Evolutionary conservation across 208 protist genomes (phyloP), one percentile per base, ranked within the genome.

Genomic region (Trypanosoma lewisi): DNA sequence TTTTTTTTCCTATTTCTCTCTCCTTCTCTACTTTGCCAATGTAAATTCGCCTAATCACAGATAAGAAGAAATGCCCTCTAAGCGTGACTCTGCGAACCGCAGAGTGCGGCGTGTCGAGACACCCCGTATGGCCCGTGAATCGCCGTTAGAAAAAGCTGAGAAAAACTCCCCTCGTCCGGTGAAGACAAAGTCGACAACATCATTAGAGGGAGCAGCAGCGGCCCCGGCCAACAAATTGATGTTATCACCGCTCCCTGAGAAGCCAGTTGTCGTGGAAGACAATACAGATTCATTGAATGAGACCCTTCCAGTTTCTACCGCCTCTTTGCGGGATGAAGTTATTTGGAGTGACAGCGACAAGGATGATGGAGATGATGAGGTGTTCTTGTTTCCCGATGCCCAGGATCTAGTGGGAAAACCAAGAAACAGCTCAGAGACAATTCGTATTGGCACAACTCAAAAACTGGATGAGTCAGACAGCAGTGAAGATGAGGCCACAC

Each of bases 401-500:
- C 78, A 92, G 50, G 83, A 91, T 4, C 71, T 96, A 2, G 33
- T 73, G 17, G 31, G 53, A 19, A 53, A 47, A 7, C 49, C 62
- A 42, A 25, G 16, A 2, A 11, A 36, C 11, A 63, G 65, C 11
- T 51, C 41, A 11, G 65, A 67, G 2, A 62, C 91, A 21, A 70
- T 96, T 50, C 85, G 77, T 19, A 63, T 96, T 9, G 90, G 90
- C 16, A 83, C 77, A 16, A 82, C 68, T 12, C 87, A 94, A 73
- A 79, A 85, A 37, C 63, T 91, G 11, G 87, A 93, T 6, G 87
- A 96, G 70, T 82, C 72, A 17, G 90, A 96, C 75, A 94, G 87
- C 62, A 94, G 87, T 70, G 93, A 98, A 59, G 91, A 95, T 51
- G 87, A 96, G 56, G 85, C 80, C 8, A 82, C 75, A 48, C 85